phyloP scores from a whole-genome alignment of 1,284 basidiomycete species.

The Stereum hirsutum region DNA sequence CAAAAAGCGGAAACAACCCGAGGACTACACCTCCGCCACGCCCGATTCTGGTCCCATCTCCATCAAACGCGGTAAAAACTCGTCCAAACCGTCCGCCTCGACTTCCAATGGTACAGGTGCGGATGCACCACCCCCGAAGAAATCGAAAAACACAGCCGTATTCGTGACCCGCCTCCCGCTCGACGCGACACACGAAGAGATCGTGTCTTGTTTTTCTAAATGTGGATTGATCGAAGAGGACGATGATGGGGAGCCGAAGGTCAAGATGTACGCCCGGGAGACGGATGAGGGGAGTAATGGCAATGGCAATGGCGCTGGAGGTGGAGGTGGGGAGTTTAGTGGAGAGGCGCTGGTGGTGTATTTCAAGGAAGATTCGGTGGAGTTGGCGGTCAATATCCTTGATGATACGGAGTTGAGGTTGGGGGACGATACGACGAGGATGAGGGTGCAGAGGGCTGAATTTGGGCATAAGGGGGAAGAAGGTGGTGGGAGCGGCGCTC shows the following conservation, averaged over 20 bases:
- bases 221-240: slow-evolving; percentile 93
- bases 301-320: no score
- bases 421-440: slow-evolving; percentile 67
- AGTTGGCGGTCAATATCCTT: slow-evolving; percentile 77
- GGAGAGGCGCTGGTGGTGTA: slow-evolving; percentile 96
- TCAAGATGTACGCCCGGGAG: slow-evolving; percentile 91
- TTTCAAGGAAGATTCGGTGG: slow-evolving; percentile 94
- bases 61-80: slow-evolving; percentile 56
- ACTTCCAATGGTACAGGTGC: slow-evolving; percentile 19
- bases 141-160: slow-evolving; percentile 87
- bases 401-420: slow-evolving; percentile 90
- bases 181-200: slow-evolving; percentile 68
- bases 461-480: slow-evolving; percentile 60
- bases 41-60: slow-evolving; percentile 36
- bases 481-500: slow-evolving; percentile 17
- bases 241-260: slow-evolving; percentile 76
- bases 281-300: slow-evolving; percentile 83
- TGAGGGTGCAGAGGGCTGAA: slow-evolving; percentile 81
- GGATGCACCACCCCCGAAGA: slow-evolving; percentile 25
- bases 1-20: slow-evolving; percentile 76
- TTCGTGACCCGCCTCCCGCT: slow-evolving; percentile 83
- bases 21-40: slow-evolving; percentile 64
- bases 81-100: slow-evolving; percentile 31
- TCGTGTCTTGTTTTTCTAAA: slow-evolving; percentile 78
- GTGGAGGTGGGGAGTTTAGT: slow-evolving; percentile 89